Evolutionary conservation across 805 yeast genomes (phyloP).

Genomic region (Spathaspora hagerdaliae): DNA sequence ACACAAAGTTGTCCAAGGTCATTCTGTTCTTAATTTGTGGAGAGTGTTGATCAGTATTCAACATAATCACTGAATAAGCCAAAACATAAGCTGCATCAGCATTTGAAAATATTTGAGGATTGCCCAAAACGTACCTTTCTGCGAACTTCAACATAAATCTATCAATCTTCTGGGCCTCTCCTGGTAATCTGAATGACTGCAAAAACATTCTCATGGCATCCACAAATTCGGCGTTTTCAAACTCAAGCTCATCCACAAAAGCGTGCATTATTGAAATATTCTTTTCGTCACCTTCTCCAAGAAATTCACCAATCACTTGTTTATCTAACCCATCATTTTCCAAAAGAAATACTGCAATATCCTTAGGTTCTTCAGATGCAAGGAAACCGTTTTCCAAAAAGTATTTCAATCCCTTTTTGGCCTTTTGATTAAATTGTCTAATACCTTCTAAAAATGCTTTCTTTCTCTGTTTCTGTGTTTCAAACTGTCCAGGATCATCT

Average conservation of each 20-base stretch:
- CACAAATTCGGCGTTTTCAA: conserved; percentile 63
- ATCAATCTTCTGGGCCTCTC: conserved; percentile 97
- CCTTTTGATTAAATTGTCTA: conserved; percentile 76
- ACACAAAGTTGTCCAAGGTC: conserved; percentile 83
- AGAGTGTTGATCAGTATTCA: conserved; percentile 93
- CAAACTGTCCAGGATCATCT: conserved; percentile 84
- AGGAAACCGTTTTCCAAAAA: conserved; percentile 66
- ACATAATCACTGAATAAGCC: conserved; percentile 86
- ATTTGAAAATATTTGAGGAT: conserved; percentile 81
- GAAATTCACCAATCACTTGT: conserved; percentile 80
- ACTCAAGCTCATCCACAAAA: conserved; percentile 85
- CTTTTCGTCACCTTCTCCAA: conserved; percentile 83
- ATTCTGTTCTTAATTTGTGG: conserved; percentile 80
- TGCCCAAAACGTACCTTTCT: conserved; percentile 82
- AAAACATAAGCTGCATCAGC: conserved; percentile 93
- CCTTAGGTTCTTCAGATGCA: conserved; percentile 52
- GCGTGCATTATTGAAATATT: conserved; percentile 87
- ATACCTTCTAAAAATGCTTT: conserved; percentile 77
- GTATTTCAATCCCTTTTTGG: conserved; percentile 70
- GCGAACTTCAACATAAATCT: conserved; percentile 97
- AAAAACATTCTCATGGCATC: conserved; percentile 82
- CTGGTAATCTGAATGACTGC: conserved; percentile 91
- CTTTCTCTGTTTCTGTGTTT: conserved; percentile 76
- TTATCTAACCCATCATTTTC: conserved; percentile 75
- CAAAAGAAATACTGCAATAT: conserved; percentile 72